Percentiles rank a stretch among this genome's conserved stretches.
Evolutionary conservation across 371 early-diverging fungal genomes (phyloP).

Genomic region (Basidiobolus heterosporus): DNA sequence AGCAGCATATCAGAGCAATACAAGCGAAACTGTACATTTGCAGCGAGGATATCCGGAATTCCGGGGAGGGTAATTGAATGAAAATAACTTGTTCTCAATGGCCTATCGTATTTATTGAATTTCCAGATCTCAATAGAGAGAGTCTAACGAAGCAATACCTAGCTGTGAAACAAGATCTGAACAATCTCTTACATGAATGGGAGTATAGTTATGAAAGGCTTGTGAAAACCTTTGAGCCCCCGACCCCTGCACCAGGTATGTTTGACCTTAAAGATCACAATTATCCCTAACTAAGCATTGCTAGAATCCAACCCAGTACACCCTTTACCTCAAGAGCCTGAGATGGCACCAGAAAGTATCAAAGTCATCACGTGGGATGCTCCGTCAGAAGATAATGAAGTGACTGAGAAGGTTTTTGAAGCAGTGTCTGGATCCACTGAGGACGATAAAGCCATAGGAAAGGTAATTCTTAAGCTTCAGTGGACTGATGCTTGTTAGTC

Average conservation of each 20-base stretch:
- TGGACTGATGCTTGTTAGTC: no score
- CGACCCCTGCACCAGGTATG: background rate
- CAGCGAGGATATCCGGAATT: slow-evolving; percentile 17
- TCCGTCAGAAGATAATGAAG: background rate
- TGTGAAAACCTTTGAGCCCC: slow-evolving; percentile 11
- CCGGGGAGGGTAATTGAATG: slow-evolving; percentile 10
- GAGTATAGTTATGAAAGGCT: slow-evolving; percentile 18
- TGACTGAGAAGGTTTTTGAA: slow-evolving; percentile 19
- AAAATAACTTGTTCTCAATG: background rate
- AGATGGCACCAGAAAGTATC: background rate
- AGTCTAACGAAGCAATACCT: slow-evolving; percentile 16
- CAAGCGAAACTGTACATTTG: slow-evolving; percentile 23
- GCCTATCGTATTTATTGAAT: slow-evolving; percentile 1
- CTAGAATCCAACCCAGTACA: background rate
- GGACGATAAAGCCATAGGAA: slow-evolving; percentile 1
- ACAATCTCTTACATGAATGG: slow-evolving; percentile 20
- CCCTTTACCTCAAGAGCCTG: background rate
- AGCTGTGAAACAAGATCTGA: slow-evolving; percentile 18
- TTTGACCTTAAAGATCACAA: background rate
- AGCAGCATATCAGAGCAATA: slow-evolving; percentile 19
- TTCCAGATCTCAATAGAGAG: slow-evolving; percentile 10
- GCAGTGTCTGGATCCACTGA: slow-evolving; percentile 13
- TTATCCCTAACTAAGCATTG: no score
- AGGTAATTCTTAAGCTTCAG: background rate
- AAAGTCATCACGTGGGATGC: background rate